Evolutionary conservation across 2,329 filamentous ascomycete genomes (phyloP), one percentile per base, ranked within the genome.

Genomic region (Chaetothyriales sp.): DNA sequence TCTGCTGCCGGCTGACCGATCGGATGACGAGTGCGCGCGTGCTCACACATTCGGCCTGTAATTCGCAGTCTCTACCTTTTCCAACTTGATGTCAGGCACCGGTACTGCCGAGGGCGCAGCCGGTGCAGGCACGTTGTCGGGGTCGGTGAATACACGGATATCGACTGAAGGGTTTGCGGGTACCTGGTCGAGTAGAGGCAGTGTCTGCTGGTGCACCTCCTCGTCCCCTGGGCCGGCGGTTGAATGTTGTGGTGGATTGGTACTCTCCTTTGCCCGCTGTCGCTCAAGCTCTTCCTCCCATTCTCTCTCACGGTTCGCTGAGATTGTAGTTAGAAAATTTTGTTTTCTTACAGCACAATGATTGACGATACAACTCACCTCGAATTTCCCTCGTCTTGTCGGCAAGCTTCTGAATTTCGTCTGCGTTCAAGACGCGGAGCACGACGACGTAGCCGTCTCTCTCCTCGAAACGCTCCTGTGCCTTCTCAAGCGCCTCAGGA

Each of bases 371-470:
- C 2, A 29, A 51, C 77, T 63, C 73, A 87, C 85, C 85, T 79
- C 89, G 78, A 55, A 95, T 79, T 63, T 87, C 80, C 58, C 83
- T 81, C 8, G 90, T 95, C 47, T 83, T 84, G 56, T 82, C 78
- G 10, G 89, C 88, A 40, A 94, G 89, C 33, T 81, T 82, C 67
- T 94, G 85, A 51, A 97, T 94, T 63, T 97, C 89, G 60, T 94
- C 86, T 67, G 85, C 86, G 47, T 81, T 86, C 64, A 97, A 67
- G 6, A 95, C 90, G 51, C 89, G 77, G 51, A 97, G 74, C 2
- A 95, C 89, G 66, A 95, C 95, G 54, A 97, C 89, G 66, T 89
- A 94, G 63, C 95, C 89, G 54, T 89, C 80, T n/a, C 89, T 80
- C 61, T 94, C 86, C 68, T 97, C 90, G 60, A 85, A 97, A 28